A percentile compares a stretch with the other conserved stretches of the same genome.
phyloP scores from a whole-genome alignment of 139 green algal species.

The Astrephomene gubernaculifera region DNA sequence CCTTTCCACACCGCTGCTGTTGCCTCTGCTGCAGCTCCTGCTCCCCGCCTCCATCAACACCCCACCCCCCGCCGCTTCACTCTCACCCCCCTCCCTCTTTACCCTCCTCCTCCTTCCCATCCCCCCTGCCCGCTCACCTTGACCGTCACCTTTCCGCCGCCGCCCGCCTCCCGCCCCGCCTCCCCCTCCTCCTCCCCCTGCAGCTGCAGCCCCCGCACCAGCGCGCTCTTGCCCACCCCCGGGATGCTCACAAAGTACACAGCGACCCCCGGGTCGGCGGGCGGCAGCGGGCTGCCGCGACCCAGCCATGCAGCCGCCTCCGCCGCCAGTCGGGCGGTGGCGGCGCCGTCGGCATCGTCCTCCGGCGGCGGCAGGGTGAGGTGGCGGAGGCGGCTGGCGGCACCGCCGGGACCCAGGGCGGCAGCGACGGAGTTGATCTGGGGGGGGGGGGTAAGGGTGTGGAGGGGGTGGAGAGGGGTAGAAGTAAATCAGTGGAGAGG shows the following conservation, averaged over 20 bases:
- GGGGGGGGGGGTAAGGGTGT: neutral
- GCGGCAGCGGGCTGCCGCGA: constrained; percentile 41
- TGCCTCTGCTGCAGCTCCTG: too few species aligned
- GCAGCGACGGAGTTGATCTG: constrained; percentile 5
- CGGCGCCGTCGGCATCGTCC: constrained; percentile 33
- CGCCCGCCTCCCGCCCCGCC: too few species aligned
- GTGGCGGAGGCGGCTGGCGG: constrained; percentile 1
- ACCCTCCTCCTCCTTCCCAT: too few species aligned
- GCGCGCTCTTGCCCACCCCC: constrained; percentile 48
- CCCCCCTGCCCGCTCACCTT: too few species aligned
- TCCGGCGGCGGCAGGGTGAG: neutral
- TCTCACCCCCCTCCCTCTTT: too few species aligned
- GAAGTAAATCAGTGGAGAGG: too few species aligned
- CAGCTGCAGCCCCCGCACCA: neutral
- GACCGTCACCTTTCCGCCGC: constrained; percentile 26
- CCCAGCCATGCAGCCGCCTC: constrained; percentile 49
- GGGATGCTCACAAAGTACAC: constrained; percentile 64
- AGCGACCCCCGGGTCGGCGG: constrained; percentile 53
- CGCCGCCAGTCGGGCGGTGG: constrained; percentile 16
- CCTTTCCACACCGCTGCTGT: too few species aligned
- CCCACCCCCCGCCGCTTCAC: too few species aligned
- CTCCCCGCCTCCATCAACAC: too few species aligned
- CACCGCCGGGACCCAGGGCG: constrained; percentile 14
- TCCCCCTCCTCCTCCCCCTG: neutral
- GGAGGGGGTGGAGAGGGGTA: too few species aligned